A percentile compares a stretch with the other conserved stretches of the same genome.
Conservation (phyloP, 2,329 filamentous ascomycete species). For the Phaeosphaeria sp. region DNA sequence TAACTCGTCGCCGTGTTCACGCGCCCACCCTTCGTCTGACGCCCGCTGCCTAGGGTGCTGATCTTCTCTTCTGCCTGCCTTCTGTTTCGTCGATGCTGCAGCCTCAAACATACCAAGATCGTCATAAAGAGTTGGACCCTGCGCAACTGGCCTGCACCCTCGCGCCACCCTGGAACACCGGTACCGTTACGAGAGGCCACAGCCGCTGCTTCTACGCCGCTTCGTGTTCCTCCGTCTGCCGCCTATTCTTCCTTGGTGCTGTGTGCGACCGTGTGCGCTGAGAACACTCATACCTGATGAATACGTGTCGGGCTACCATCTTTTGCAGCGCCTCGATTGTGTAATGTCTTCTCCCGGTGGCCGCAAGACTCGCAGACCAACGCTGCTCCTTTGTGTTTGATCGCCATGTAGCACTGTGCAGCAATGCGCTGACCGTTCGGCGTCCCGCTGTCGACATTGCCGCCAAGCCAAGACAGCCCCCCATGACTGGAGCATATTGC, state of each 20-base stretch:
- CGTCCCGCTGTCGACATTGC: constrained; percentile 16
- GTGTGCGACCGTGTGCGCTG: no score
- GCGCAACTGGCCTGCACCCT: constrained; percentile 22
- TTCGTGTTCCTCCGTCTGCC: not conserved
- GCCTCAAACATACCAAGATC: constrained; percentile 30
- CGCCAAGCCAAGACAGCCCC: constrained; percentile 18
- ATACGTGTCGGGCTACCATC: not conserved
- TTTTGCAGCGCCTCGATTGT: not conserved
- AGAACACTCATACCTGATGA: not conserved
- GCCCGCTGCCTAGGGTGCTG: constrained; percentile 24
- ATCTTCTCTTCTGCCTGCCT: constrained; percentile 22
- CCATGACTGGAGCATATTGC: constrained; percentile 12
- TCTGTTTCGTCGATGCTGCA: constrained; percentile 21
- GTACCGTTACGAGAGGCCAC: constrained; percentile 10
- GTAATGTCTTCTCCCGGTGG: not conserved
- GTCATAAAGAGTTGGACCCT: constrained; percentile 35
- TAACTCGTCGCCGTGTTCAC: constrained; percentile 9
- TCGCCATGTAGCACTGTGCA: constrained; percentile 24
- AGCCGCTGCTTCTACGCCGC: not conserved
- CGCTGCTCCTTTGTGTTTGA: constrained; percentile 22
- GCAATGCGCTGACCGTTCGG: constrained; percentile 13
- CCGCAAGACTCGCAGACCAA: not conserved
- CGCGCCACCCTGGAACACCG: constrained; percentile 1
- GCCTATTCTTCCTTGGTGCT: not conserved
- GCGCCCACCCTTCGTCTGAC: constrained; percentile 21